A percentile compares a stretch with the other conserved stretches of the same genome.
Evolutionary conservation across 306 rosid species (phyloP).

Genomic region (Argentina anserina): DNA sequence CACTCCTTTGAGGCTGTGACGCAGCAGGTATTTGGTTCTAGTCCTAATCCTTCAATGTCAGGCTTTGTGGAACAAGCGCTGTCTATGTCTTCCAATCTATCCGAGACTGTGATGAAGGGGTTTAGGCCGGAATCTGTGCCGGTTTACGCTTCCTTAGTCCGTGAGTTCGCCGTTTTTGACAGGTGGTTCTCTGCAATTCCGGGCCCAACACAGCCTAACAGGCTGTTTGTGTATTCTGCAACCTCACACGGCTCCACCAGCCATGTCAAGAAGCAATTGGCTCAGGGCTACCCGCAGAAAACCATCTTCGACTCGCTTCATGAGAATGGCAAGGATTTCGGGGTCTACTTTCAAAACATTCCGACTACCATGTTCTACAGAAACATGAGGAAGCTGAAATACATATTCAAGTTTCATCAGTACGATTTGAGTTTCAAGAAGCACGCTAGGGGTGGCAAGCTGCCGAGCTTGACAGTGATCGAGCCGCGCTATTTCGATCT

Average conservation of each 20-base stretch:
- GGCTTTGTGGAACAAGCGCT: constrained; percentile 94
- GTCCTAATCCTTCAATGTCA: constrained; percentile 74
- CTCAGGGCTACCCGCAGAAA: constrained; percentile 86
- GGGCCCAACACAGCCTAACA: constrained; percentile 96
- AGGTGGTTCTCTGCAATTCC: constrained; percentile 97
- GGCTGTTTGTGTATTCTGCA: constrained; percentile 93
- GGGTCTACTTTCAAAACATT: constrained; percentile 78
- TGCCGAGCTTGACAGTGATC: constrained; percentile 80
- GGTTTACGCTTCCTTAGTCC: constrained; percentile 63
- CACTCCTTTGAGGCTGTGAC: constrained; percentile 88
- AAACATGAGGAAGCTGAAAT: constrained; percentile 82
- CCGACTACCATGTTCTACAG: constrained; percentile 87
- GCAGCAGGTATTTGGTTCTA: constrained; percentile 83
- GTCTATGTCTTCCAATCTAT: constrained; percentile 67
- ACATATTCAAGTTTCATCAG: constrained; percentile 72
- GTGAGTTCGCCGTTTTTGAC: constrained; percentile 78
- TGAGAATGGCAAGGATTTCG: constrained; percentile 61
- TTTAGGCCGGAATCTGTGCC: constrained; percentile 80
- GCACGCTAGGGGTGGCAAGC: constrained; percentile 78
- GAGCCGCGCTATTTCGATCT: constrained; percentile 92
- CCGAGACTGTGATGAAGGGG: constrained; percentile 93
- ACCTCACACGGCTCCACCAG: constrained; percentile 97
- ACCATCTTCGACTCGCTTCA: constrained; percentile 87
- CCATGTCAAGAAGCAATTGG: constrained; percentile 82
- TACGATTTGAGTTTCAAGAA: constrained; percentile 70